Evolutionary conservation across 2,329 filamentous ascomycete species (phyloP).

Genomic region (Aspergillus oerlinghausenensis): DNA sequence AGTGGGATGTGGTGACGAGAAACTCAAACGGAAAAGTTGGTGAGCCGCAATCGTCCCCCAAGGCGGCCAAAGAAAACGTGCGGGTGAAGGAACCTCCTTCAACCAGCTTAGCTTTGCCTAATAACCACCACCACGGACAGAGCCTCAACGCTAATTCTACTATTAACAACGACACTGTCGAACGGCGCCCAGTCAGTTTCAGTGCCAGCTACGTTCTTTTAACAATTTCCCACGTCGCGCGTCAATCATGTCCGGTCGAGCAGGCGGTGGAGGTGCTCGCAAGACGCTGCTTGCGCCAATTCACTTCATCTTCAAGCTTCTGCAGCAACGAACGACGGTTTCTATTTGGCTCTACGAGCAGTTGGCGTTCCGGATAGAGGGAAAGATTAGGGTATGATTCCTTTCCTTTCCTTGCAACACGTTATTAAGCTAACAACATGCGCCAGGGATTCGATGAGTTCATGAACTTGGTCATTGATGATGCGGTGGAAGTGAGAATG

Average conservation of each 20-base stretch:
- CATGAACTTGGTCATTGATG: constrained; percentile 97
- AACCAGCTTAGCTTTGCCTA: constrained; percentile 7
- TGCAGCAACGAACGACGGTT: constrained; percentile 77
- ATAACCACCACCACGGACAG: background rate
- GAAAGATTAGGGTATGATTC: constrained; percentile 76
- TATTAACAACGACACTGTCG: background rate
- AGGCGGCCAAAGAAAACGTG: constrained; percentile 11
- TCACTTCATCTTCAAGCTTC: constrained; percentile 91
- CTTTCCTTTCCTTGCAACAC: constrained; percentile 8
- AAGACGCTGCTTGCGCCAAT: constrained; percentile 71
- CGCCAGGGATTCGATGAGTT: constrained; percentile 95
- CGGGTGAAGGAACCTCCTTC: constrained; percentile 8
- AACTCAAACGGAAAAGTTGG: constrained; percentile 26
- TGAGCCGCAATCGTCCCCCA: constrained; percentile 22
- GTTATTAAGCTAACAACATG: constrained; percentile 5
- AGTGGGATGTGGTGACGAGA: constrained; percentile 25
- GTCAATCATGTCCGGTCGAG: constrained; percentile 50
- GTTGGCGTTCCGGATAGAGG: constrained; percentile 87
- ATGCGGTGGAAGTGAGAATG: constrained; percentile 87
- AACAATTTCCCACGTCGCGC: constrained; percentile 6
- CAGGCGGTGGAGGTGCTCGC: constrained; percentile 51
- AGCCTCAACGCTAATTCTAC: background rate
- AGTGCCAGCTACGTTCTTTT: background rate
- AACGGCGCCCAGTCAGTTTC: background rate
- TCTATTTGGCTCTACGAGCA: constrained; percentile 98